phyloP scores from a whole-genome alignment of 2,329 filamentous ascomycete species.

The Xylariaceae sp. region DNA sequence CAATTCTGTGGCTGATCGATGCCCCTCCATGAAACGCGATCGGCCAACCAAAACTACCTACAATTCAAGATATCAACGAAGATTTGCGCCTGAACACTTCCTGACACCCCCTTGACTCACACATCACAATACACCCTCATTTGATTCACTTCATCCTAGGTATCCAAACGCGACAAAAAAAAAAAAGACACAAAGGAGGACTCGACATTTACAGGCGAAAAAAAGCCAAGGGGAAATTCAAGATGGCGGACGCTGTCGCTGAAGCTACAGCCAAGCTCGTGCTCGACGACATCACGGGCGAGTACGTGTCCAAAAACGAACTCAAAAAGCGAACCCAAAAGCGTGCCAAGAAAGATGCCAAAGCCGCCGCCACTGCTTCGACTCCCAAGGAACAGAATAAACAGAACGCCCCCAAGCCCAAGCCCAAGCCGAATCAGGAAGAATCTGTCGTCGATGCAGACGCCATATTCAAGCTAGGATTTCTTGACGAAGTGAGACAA shows the following conservation, averaged over 20 bases:
- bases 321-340: constrained; percentile 57
- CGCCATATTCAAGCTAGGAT: constrained; percentile 75
- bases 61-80: background rate
- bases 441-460: constrained; percentile 48
- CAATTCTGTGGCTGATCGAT: background rate
- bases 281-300: constrained; percentile 59
- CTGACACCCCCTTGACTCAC: background rate
- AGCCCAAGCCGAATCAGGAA: constrained; percentile 44
- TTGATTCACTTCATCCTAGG: no score
- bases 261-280: constrained; percentile 52
- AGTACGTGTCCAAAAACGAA: constrained; percentile 60
- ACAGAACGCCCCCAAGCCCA: constrained; percentile 28
- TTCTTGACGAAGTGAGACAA: constrained; percentile 56
- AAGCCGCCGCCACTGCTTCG: constrained; percentile 27
- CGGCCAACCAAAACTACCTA: background rate
- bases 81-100: background rate
- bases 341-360: constrained; percentile 52
- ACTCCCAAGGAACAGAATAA: constrained; percentile 19
- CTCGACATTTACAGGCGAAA: background rate
- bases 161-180: no score
- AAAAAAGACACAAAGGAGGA: no score
- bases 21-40: background rate
- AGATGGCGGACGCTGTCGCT: constrained; percentile 36
- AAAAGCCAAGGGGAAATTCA: background rate
- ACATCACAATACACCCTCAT: background rate